Evolutionary conservation across 2,329 filamentous ascomycete species (phyloP).

Genomic region (Conoideocrella luteorostrata): DNA sequence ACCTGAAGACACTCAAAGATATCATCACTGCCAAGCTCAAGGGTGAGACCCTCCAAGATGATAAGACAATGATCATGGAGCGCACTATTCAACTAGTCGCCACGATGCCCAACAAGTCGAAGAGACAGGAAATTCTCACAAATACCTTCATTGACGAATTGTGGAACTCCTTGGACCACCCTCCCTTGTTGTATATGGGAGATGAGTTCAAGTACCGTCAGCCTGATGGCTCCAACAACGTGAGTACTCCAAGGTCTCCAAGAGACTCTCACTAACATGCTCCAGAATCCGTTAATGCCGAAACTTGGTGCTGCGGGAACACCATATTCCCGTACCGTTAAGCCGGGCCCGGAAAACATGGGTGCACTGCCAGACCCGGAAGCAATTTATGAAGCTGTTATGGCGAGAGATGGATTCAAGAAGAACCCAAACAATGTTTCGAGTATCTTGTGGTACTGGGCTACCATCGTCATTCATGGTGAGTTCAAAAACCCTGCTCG

Average conservation of each 20-base stretch:
- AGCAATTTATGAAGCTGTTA: constrained; percentile 55
- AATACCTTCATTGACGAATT: constrained; percentile 62
- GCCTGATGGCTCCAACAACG: constrained; percentile 65
- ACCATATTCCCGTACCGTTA: constrained; percentile 59
- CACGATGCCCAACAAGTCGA: constrained; percentile 55
- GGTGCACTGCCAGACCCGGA: constrained; percentile 62
- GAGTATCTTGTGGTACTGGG: constrained; percentile 66
- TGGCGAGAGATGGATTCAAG: constrained; percentile 44
- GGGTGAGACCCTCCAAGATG: constrained; percentile 58
- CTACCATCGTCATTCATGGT: constrained; percentile 68
- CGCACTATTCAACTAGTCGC: constrained; percentile 64
- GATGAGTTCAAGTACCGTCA: constrained; percentile 59
- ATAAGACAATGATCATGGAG: constrained; percentile 75
- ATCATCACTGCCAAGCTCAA: constrained; percentile 57
- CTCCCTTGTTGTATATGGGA: constrained; percentile 59
- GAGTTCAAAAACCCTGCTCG: constrained; percentile 14
- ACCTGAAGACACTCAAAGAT: constrained; percentile 56
- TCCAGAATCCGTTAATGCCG: constrained; percentile 57
- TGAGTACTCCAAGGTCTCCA: constrained; percentile 18
- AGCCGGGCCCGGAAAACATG: constrained; percentile 51
- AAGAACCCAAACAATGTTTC: constrained; percentile 67
- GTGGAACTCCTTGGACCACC: constrained; percentile 67
- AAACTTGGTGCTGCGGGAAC: constrained; percentile 61
- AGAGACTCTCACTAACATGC: not conserved
- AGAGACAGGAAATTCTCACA: constrained; percentile 55